Evolutionary conservation across 1,284 basidiomycete genomes (phyloP).

Genomic region (Trichosporon sp.): DNA sequence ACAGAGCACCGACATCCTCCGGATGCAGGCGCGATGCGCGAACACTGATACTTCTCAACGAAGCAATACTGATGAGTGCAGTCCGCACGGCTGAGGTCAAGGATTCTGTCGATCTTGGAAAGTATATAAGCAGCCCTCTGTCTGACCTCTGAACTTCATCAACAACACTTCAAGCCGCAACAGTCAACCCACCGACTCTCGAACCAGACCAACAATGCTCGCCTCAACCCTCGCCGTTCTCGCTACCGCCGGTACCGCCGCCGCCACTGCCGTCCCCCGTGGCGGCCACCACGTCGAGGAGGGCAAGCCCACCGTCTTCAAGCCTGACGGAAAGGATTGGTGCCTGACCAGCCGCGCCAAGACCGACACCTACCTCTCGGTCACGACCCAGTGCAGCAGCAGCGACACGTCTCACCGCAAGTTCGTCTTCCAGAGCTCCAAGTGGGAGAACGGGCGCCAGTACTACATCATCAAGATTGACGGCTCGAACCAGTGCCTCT

Average conservation of each 20-base stretch:
- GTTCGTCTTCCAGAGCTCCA: not conserved
- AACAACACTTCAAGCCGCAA: not conserved
- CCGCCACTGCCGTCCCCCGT: not conserved
- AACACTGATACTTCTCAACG: not conserved
- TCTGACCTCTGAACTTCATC: not conserved
- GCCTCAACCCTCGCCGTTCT: not conserved
- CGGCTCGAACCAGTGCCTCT: not conserved
- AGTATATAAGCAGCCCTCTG: not conserved
- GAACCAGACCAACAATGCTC: not conserved
- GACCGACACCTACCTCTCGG: not conserved
- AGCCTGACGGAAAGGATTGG: conserved; percentile 9
- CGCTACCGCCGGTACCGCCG: not conserved
- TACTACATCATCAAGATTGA: not conserved
- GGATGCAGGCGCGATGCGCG: not conserved
- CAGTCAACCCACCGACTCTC: not conserved
- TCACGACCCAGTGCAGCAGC: not conserved
- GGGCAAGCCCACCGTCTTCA: conserved; percentile 10
- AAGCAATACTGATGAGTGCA: too few species aligned
- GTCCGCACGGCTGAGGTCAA: too few species aligned
- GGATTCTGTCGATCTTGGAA: not conserved
- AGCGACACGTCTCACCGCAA: not conserved
- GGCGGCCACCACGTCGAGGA: not conserved
- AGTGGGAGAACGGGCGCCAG: not conserved
- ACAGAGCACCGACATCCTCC: not conserved
- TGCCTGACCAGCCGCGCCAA: not conserved